Evolutionary conservation across 805 yeast species (phyloP), one percentile per base, ranked within the genome.

Genomic region (Metschnikowia henanensis): DNA sequence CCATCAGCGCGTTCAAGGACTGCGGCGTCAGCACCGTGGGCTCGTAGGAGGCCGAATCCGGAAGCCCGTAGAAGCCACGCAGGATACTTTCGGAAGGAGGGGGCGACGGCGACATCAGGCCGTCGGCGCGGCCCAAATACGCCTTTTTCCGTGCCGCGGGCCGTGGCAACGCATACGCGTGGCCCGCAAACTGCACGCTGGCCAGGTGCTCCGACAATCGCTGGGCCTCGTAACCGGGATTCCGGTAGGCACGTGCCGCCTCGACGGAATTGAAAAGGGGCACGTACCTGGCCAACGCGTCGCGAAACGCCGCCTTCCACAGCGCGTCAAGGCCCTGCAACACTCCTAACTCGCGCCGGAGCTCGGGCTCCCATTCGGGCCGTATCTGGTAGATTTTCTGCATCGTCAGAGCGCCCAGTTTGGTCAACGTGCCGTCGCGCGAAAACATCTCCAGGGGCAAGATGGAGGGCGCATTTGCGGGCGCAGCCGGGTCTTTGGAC

Each of bases 181-280:
- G 56, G 5, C 75, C 74, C 0, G 73, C 75, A 57, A 68, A 70
- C 26, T 63, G 66, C 8, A 68, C 52, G 32, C 70, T 61, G 5
- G 73, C 73, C 41, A 61, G 65, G 43, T 62, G 56, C 43, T 70
- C 75, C 6, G 62, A 60, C 40, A 65, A 39, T 38, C 53, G 58
- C 7, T 52, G 51, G 2, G 73, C 69, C 36, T 62, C 62, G 46
- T 70, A 70, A 17, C 39, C 43, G 2, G 52, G 48, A 40, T 66
- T 65, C 3, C 31, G 43, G 19, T 51, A 53, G 6, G 47, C 46
- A 29, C 60, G 64, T n/a, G 60, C 55, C 15, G 51, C 43, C 33
- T 70, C 74, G 13, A 61, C 37, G 16, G 57, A 47, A 30, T 66
- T 60, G 34, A 60, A 64, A 2, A 59, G 33, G 6, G 60, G 35